phyloP scores from a whole-genome alignment of 2,329 filamentous ascomycete genomes.

The Colletotrichum sp. region DNA sequence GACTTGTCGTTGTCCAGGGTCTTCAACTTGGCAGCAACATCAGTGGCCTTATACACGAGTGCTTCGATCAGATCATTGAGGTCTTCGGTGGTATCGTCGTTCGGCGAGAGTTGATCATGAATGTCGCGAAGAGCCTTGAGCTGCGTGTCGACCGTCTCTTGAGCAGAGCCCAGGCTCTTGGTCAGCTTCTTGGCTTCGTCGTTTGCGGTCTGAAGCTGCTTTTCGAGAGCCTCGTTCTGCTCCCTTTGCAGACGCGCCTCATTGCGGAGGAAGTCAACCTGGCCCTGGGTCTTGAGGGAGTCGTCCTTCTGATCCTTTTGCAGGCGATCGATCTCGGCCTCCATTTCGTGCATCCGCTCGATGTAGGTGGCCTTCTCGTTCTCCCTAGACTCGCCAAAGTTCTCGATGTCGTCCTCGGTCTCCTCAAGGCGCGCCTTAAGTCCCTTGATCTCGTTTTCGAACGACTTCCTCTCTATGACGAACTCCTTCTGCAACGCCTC shows the following conservation, averaged over 20 bases:
- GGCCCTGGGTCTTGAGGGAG: slow-evolving; percentile 62
- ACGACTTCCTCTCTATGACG: slow-evolving; percentile 78
- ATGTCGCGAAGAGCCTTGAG: slow-evolving; percentile 62
- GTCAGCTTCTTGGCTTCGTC: slow-evolving; percentile 59
- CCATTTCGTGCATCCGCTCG: slow-evolving; percentile 69
- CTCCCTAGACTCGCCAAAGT: slow-evolving; percentile 81
- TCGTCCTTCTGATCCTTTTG: slow-evolving; percentile 64
- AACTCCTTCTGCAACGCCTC: slow-evolving; percentile 92
- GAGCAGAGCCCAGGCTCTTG: slow-evolving; percentile 54
- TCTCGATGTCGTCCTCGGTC: slow-evolving; percentile 89
- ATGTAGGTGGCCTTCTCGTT: slow-evolving; percentile 78
- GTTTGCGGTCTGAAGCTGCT: slow-evolving; percentile 58
- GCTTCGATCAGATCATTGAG: slow-evolving; percentile 63
- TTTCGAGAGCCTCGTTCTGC: slow-evolving; percentile 62
- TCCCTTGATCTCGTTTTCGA: slow-evolving; percentile 80
- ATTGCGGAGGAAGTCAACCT: slow-evolving; percentile 67
- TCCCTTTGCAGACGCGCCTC: slow-evolving; percentile 66
- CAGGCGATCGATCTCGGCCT: slow-evolving; percentile 73
- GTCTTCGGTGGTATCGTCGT: slow-evolving; percentile 59
- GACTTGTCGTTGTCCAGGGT: slow-evolving; percentile 64
- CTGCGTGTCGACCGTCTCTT: slow-evolving; percentile 58
- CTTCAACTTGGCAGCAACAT: slow-evolving; percentile 64
- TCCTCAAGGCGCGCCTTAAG: slow-evolving; percentile 84
- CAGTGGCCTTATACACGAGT: slow-evolving; percentile 62
- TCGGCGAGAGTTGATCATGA: slow-evolving; percentile 62